These are phyloP conservation scores for Choiromyces venosus DNA, from an alignment of 495 filamentous ascomycete species.

Conservation along the genomic window DNA sequence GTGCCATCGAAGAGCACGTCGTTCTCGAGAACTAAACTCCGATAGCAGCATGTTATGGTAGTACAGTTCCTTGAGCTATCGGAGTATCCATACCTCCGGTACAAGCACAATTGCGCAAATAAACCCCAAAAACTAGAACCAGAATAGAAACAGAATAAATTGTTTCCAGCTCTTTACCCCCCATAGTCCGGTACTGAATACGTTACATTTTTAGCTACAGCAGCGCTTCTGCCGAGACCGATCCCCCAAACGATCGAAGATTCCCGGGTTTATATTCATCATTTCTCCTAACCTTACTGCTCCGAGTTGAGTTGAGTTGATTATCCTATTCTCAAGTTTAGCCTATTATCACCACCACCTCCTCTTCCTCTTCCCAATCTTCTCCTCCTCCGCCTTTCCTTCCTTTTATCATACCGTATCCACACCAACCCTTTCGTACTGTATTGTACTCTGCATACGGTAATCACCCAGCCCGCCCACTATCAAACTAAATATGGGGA, in stretches of 20 bases:
- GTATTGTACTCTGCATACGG: background rate
- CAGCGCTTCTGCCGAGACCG: background rate
- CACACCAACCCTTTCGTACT: background rate
- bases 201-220: background rate
- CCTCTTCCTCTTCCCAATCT: background rate
- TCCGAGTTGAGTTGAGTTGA: background rate
- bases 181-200: background rate
- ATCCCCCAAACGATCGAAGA: background rate
- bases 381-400: background rate
- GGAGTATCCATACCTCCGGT: background rate
- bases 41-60: constrained; percentile 43
- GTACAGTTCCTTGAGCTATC: constrained; percentile 44
- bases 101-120: background rate
- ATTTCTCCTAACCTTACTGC: background rate
- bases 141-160: background rate
- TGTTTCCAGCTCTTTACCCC: background rate
- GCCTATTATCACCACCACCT: background rate
- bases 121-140: background rate
- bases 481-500: background rate
- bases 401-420: background rate
- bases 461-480: background rate
- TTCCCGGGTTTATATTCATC: background rate
- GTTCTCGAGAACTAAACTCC: constrained; percentile 15
- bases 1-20: constrained; percentile 58
- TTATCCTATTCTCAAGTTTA: background rate